These are phyloP conservation scores for Penicillium crystallinum DNA, from an alignment of 495 filamentous ascomycete species.

Conservation along the genomic window DNA sequence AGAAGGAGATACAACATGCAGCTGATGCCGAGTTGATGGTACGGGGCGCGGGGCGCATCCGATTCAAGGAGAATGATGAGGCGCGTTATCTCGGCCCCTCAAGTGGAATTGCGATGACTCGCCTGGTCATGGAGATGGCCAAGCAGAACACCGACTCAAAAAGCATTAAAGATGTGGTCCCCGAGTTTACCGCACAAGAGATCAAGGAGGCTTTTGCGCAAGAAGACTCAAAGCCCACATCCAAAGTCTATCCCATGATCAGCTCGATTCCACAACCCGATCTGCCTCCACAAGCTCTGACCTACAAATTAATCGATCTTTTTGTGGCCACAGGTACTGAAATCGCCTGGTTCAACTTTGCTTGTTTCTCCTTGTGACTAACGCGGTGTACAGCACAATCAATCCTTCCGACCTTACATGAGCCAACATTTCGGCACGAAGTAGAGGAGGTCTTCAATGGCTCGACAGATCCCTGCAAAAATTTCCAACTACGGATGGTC, in stretches of 20 bases:
- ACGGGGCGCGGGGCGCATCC: constrained; percentile 74
- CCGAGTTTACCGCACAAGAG: constrained; percentile 56
- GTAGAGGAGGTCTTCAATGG: constrained; percentile 74
- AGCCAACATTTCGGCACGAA: constrained; percentile 69
- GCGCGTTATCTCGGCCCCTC: constrained; percentile 85
- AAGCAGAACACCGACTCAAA: constrained; percentile 80
- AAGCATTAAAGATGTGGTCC: constrained; percentile 82
- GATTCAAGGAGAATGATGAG: constrained; percentile 74
- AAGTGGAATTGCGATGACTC: constrained; percentile 89
- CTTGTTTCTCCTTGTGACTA: constrained; percentile 4
- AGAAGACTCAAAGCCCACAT: constrained; percentile 56
- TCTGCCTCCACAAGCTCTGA: constrained; percentile 61
- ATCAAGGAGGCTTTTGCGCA: constrained; percentile 52
- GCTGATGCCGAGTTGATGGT: constrained; percentile 75
- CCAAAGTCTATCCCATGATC: constrained; percentile 70
- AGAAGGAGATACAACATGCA: constrained; percentile 60
- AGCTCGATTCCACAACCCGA: constrained; percentile 65
- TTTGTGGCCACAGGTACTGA: constrained; percentile 73
- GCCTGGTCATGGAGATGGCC: constrained; percentile 89
- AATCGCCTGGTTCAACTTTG: not conserved
- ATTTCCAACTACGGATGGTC: constrained; percentile 82
- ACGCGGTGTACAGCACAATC: constrained; percentile 60
- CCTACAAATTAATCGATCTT: constrained; percentile 68
- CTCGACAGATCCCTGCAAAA: constrained; percentile 69
- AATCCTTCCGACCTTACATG: constrained; percentile 79